Conservation (phyloP, 495 filamentous ascomycete genomes). For the Schizothecium vesticola region DNA sequence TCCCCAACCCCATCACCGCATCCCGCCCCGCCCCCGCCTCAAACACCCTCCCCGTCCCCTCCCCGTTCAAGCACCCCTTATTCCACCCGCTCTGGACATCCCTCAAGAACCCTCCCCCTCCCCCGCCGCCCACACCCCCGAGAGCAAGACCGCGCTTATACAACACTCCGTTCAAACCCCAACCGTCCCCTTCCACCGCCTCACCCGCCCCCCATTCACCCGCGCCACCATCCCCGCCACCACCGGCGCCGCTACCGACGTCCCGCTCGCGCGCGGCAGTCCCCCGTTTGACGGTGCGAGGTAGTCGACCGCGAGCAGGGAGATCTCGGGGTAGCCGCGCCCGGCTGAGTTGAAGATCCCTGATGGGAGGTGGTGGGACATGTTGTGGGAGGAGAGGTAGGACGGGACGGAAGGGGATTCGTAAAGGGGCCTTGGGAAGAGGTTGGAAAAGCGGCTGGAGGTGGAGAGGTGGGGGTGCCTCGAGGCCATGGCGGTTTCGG, state of each 20-base stretch:
- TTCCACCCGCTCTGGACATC: conserved; percentile 59
- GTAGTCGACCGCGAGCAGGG: conserved; percentile 58
- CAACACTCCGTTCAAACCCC: conserved; percentile 52
- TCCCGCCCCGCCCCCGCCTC: conserved; percentile 53
- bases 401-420: conserved; percentile 48
- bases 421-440: conserved; percentile 55
- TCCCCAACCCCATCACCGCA: conserved; percentile 57
- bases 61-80: conserved; percentile 45
- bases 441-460: conserved; percentile 64
- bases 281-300: conserved; percentile 41
- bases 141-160: conserved; percentile 54
- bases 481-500: background rate
- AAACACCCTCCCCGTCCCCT: conserved; percentile 47
- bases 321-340: conserved; percentile 60
- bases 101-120: conserved; percentile 40
- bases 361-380: background rate
- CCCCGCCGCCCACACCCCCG: no score
- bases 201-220: conserved; percentile 57
- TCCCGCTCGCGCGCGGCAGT: conserved; percentile 45
- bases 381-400: conserved; percentile 53
- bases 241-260: conserved; percentile 54
- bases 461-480: conserved; percentile 26
- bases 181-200: conserved; percentile 41
- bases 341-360: conserved; percentile 35
- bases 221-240: conserved; percentile 53